phyloP scores from a whole-genome alignment of 2,329 filamentous ascomycete genomes.

The Dothideomycetidae sp. region DNA sequence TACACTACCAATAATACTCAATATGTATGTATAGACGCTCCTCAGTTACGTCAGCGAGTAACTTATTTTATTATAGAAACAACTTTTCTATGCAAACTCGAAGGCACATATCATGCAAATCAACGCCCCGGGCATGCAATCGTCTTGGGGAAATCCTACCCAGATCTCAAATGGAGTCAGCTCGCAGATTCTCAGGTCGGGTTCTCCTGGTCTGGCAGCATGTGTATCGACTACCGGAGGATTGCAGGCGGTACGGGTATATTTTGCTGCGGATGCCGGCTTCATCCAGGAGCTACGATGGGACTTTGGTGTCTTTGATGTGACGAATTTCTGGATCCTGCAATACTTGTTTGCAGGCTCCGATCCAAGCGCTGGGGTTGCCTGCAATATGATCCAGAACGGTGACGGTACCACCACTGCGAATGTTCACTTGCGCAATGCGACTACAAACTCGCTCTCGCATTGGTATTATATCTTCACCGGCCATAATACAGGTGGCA shows the following conservation, averaged over 20 bases:
- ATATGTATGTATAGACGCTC: neutral
- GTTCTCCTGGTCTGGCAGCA: conserved; percentile 3
- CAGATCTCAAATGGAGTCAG: neutral
- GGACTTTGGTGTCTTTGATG: conserved; percentile 5
- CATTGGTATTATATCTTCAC: conserved; percentile 2
- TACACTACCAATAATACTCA: conserved; percentile 2
- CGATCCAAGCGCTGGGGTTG: neutral
- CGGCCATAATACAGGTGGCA: neutral
- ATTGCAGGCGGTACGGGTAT: conserved; percentile 1
- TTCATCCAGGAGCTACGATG: conserved; percentile 2
- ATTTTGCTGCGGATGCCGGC: neutral
- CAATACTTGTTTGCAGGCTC: neutral
- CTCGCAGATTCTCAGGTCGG: neutral
- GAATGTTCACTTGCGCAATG: conserved; percentile 5
- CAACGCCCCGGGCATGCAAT: neutral
- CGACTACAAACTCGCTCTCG: neutral
- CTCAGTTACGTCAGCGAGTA: neutral
- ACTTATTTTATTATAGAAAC: neutral
- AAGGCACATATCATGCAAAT: conserved; percentile 4
- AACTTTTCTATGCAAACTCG: conserved; percentile 6
- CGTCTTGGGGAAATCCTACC: conserved; percentile 2
- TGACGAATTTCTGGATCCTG: conserved; percentile 1
- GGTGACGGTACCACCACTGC: conserved; percentile 3
- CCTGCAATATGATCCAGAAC: conserved; percentile 3
- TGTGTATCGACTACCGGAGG: conserved; percentile 2